These are phyloP conservation scores for Ilex asprella DNA, from an alignment of 257 asterid species.

Conservation along the genomic window DNA sequence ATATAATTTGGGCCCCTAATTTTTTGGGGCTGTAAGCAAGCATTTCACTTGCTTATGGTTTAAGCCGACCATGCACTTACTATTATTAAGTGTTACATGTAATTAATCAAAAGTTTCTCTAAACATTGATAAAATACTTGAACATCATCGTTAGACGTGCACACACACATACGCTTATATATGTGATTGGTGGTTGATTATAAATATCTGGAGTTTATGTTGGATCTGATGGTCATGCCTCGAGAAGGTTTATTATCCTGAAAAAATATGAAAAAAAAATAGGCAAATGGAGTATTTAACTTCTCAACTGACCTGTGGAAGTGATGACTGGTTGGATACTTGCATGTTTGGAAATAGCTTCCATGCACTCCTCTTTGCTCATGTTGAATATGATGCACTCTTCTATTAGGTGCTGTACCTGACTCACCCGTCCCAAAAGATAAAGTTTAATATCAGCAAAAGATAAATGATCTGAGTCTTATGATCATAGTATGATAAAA, in stretches of 20 bases:
- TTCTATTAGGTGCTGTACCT: not conserved
- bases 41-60: no score
- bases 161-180: no score
- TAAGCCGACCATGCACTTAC: no score
- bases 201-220: no score
- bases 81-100: no score
- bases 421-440: not conserved
- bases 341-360: not conserved
- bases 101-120: no score
- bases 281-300: not conserved
- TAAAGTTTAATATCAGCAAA: not conserved
- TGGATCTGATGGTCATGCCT: no score
- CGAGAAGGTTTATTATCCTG: not conserved
- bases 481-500: not conserved
- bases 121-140: no score
- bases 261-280: not conserved
- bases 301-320: not conserved
- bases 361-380: conserved; percentile 2
- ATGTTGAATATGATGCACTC: conserved; percentile 2
- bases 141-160: no score
- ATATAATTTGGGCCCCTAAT: no score
- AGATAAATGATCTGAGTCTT: not conserved
- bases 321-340: not conserved
- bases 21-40: no score
- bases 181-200: no score